Evolutionary conservation across 2,329 filamentous ascomycete genomes (phyloP), one percentile per base, ranked within the genome.

Genomic region (Cordyceps militaris): DNA sequence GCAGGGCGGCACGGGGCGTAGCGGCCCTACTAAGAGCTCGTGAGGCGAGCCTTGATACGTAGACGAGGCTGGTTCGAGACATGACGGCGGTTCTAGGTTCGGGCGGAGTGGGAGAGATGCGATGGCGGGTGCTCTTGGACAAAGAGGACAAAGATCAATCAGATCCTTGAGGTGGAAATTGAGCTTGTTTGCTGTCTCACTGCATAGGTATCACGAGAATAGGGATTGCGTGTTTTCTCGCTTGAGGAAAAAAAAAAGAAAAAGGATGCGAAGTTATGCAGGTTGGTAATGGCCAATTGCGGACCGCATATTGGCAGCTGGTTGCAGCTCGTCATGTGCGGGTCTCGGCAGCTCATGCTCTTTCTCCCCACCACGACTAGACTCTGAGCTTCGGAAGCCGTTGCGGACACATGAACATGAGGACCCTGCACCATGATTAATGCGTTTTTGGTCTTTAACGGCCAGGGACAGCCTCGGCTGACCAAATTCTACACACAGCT

Each of bases 401-500:
- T 36, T 32, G 19, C 38, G 19, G 19, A 47, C 16, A 50, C 50
- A 58, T 16, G 13, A 38, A 24, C 40, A 32, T 51, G 42, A 55
- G 60, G 54, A 50, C n/a, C 47, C 48, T 34, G 51, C 62, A 75
- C 64, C 65, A 99, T 99, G 94, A 97, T 99, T 74, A 99, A 96
- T 79, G 94, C 95, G 32, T 93, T 99, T 61, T 81, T 99, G 64
- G 93, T 99, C 71, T 99, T 99, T 80, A 99, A 99, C 70, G 96
- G 96, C 77, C 91, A 93, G 66, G 94, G 94, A 63, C 93, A 99
- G 74, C 93, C 94, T 38, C 88, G 94, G 57, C 82, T 99, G 71
- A 97, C 93, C 66, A 97, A 97, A 69, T 99, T 99, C 79, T 99
- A 99, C 73, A 97, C 93, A 2, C 93, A 97, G 71, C 85, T 99